Percentiles rank a stretch among this genome's conserved stretches.
Evolutionary conservation across 768 basidiomycete genomes (phyloP).

Genomic region (Mycena leptocephala): DNA sequence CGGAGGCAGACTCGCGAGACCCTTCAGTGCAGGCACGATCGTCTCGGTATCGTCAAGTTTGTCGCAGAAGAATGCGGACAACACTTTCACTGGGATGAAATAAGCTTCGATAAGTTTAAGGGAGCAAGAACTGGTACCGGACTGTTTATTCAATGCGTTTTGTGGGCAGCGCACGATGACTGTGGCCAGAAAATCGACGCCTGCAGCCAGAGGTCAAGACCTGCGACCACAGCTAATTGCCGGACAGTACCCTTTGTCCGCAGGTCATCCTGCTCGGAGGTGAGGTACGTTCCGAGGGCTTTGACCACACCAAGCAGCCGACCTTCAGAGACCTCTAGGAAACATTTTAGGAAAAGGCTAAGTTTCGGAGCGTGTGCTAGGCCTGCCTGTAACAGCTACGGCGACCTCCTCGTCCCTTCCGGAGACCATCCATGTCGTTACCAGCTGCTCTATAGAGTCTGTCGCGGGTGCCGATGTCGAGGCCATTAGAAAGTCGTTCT

Average conservation of each 20-base stretch:
- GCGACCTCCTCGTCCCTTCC: constrained; percentile 73
- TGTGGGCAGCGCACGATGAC: constrained; percentile 76
- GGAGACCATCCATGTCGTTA: constrained; percentile 83
- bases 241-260: constrained; percentile 81
- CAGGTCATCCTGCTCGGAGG: constrained; percentile 85
- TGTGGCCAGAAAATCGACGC: constrained; percentile 86
- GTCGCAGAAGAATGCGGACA: constrained; percentile 86
- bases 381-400: constrained; percentile 73
- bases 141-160: constrained; percentile 82
- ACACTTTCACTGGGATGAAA: constrained; percentile 76
- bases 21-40: constrained; percentile 86
- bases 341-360: constrained; percentile 9
- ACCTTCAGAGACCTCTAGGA: constrained; percentile 68
- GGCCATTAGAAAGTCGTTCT: constrained; percentile 6
- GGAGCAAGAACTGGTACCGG: constrained; percentile 68
- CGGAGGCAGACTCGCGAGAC: constrained; percentile 76
- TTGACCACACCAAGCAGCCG: constrained; percentile 86
- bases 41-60: constrained; percentile 92
- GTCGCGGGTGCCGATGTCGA: constrained; percentile 13
- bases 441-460: constrained; percentile 61
- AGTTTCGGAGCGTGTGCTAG: neutral
- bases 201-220: constrained; percentile 58
- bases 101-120: too few relatives aligned
- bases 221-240: constrained; percentile 2
- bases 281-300: constrained; percentile 89